phyloP scores from a whole-genome alignment of 2,329 filamentous ascomycete species.

The Ramularia endophylla region DNA sequence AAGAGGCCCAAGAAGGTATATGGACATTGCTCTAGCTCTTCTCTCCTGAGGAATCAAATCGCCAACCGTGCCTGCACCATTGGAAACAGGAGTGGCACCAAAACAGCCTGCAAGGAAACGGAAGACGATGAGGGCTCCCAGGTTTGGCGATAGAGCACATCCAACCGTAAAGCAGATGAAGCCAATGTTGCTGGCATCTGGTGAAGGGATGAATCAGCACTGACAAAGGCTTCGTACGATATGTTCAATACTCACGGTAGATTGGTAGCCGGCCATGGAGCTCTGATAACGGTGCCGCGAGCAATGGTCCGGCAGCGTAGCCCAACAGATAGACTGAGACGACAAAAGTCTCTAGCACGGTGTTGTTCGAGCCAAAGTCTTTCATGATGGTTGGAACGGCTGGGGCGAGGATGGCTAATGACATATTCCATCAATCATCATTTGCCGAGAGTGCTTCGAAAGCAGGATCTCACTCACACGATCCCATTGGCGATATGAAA shows the following conservation, averaged over 20 bases:
- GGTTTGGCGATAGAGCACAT: constrained; percentile 24
- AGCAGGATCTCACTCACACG: no score
- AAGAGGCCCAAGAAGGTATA: constrained; percentile 23
- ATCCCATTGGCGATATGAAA: no score
- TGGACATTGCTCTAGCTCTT: constrained; percentile 14
- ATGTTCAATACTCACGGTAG: no score
- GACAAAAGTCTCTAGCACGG: no score
- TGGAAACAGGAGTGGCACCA: constrained; percentile 37
- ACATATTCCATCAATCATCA: no score
- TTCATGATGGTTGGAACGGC: no score
- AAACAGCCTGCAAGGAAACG: constrained; percentile 43
- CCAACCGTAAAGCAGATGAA: constrained; percentile 27
- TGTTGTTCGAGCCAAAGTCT: no score
- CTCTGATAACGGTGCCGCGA: constrained; percentile 34
- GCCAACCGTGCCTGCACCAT: constrained; percentile 16
- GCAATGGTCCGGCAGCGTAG: constrained; percentile 38
- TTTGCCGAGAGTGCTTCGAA: no score
- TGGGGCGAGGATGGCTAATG: no score
- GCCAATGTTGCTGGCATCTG: constrained; percentile 23
- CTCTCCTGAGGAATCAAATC: constrained; percentile 16
- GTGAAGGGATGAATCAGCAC: no score
- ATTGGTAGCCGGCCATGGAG: constrained; percentile 26
- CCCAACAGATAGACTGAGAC: no score
- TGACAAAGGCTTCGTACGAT: no score
- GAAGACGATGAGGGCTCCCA: constrained; percentile 25